Evolutionary conservation across 371 early-diverging fungal species (phyloP).

Genomic region (Mucor sp.): DNA sequence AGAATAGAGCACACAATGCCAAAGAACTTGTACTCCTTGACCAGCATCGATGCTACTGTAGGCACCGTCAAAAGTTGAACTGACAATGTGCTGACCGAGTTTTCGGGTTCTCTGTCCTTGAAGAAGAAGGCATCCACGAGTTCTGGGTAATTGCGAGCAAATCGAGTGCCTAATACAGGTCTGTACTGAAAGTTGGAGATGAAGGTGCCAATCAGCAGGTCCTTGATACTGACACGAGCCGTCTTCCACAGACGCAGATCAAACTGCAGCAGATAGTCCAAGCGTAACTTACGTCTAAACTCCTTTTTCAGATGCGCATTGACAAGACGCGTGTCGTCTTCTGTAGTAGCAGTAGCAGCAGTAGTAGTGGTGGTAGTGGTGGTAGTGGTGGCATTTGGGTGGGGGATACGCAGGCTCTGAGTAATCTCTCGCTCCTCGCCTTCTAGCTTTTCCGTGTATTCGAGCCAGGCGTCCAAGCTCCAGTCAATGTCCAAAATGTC

Average conservation of each 20-base stretch:
- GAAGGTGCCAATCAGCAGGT: constrained; percentile 84
- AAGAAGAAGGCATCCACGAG: constrained; percentile 76
- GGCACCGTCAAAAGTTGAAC: constrained; percentile 96
- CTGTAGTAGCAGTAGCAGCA: neutral
- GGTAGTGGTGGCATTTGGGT: neutral
- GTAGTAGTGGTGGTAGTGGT: too few species aligned
- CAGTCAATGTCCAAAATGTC: constrained; percentile 45
- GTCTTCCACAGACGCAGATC: constrained; percentile 91
- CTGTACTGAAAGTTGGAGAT: constrained; percentile 81
- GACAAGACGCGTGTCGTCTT: constrained; percentile 9
- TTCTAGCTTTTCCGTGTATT: constrained; percentile 31
- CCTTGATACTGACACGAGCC: constrained; percentile 75
- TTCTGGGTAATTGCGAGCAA: constrained; percentile 80
- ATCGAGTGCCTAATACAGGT: constrained; percentile 64
- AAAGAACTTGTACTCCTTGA: constrained; percentile 77
- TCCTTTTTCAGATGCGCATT: constrained; percentile 30
- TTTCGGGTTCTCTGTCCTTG: constrained; percentile 87
- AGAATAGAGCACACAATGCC: constrained; percentile 69
- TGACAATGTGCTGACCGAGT: constrained; percentile 83
- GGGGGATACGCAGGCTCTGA: constrained; percentile 25
- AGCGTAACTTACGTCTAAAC: constrained; percentile 56
- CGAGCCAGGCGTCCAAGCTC: constrained; percentile 39
- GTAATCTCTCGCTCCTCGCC: constrained; percentile 29
- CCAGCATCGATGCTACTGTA: constrained; percentile 81
- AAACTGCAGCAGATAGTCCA: constrained; percentile 82